Evolutionary conservation across 257 asterid species (phyloP).

Genomic region (Nicotiana sylvestris): DNA sequence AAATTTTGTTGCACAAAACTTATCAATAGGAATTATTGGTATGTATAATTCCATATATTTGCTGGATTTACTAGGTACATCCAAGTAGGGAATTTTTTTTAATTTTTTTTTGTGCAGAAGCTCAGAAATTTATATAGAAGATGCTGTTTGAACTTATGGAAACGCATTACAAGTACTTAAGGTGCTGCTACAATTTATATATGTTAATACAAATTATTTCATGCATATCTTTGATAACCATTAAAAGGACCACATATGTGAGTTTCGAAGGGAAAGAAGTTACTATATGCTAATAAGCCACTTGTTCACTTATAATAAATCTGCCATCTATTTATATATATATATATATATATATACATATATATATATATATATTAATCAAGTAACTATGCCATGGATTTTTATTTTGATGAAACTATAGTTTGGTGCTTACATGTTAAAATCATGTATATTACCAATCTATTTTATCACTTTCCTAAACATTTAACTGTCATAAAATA

Average conservation of each 20-base stretch:
- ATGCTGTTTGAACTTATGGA: neutral
- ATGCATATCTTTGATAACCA: slow-evolving; percentile 1
- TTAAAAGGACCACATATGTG: neutral
- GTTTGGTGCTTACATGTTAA: neutral
- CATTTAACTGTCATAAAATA: neutral
- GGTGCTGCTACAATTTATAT: neutral
- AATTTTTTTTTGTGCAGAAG: neutral
- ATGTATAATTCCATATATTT: neutral
- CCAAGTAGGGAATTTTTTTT: neutral
- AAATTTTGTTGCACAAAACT: neutral
- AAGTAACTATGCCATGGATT: neutral
- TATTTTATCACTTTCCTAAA: neutral
- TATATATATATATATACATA: too few relatives aligned
- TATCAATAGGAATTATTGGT: neutral
- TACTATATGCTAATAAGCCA: neutral
- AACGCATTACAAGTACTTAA: neutral
- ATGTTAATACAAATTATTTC: neutral
- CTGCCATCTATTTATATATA: neutral
- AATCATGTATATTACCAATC: neutral
- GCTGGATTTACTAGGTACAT: neutral
- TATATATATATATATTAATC: too few relatives aligned
- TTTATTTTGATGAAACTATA: neutral
- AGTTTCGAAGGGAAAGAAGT: neutral
- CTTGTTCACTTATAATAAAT: neutral
- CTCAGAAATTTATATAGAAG: neutral